A percentile compares a stretch with the other conserved stretches of the same genome.
Evolutionary conservation across 345 rosid genomes (phyloP).

Genomic region (Laguncularia racemosa): DNA sequence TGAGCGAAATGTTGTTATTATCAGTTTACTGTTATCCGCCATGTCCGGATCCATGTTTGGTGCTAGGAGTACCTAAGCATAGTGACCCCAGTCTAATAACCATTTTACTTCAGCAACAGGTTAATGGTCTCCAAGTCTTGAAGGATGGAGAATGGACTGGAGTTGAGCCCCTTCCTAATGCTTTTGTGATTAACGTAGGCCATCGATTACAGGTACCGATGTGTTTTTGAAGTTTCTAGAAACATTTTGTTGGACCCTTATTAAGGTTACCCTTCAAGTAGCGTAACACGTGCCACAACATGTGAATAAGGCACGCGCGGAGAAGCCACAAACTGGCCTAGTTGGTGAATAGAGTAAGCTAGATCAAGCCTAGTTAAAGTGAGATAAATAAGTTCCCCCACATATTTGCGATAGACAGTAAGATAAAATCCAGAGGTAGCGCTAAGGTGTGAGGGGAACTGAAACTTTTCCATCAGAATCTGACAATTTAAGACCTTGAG

Average conservation of each 20-base stretch:
- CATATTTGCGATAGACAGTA: too few species aligned
- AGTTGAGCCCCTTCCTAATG: slow-evolving; percentile 22
- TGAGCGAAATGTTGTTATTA: slow-evolving; percentile 9
- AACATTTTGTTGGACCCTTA: background rate
- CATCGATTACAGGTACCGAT: background rate
- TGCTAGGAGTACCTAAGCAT: slow-evolving; percentile 27
- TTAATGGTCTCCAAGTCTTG: slow-evolving; percentile 30
- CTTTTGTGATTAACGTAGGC: slow-evolving; percentile 31
- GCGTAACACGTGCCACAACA: too few species aligned
- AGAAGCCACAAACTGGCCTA: too few species aligned
- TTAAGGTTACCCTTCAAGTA: too few species aligned
- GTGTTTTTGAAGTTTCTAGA: background rate
- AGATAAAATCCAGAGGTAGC: too few species aligned
- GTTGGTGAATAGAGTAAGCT: too few species aligned
- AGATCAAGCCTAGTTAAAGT: too few species aligned
- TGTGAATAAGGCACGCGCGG: too few species aligned
- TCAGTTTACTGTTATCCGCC: slow-evolving; percentile 23
- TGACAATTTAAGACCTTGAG: too few species aligned
- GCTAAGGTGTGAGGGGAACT: too few species aligned
- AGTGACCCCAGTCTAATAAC: slow-evolving; percentile 21
- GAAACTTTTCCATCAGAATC: too few species aligned
- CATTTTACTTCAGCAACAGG: slow-evolving; percentile 23
- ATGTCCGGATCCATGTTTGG: slow-evolving; percentile 32
- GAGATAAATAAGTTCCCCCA: too few species aligned
- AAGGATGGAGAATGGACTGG: slow-evolving; percentile 26